Base-by-base conservation (phyloP, 768 basidiomycete genomes). In the Tricholoma flavovirens region DNA sequence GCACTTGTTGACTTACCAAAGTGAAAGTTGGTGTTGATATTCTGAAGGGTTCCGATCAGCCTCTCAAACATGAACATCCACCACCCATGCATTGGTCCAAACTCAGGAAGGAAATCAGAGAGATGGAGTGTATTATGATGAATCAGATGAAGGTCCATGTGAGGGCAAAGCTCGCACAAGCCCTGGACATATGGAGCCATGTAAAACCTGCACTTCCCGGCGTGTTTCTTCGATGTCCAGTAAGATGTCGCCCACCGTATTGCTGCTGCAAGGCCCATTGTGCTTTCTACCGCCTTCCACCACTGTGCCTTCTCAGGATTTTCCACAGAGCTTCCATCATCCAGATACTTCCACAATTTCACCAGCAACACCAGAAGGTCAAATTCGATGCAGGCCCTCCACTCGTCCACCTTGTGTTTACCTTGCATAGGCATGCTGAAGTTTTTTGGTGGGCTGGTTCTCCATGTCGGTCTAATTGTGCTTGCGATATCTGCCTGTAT, bases 1-100 rank as follows among this genome's bases (percentile, higher is more conserved):
- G 15, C 30, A 32, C 30, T n/a, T 14, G 7, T n/a, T n/a, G n/a
- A 38, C 36, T 38, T 6, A 38, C 36, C 36, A 6, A 38, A n/a
- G 14, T 38, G 14, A n/a, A n/a, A n/a, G 29, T 64, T 64, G 6
- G 61, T 62, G n/a, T 55, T 54, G 21, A 59, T 33, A 21, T 51
- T 52, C 26, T 64, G 61, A 1, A 64, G 36, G 2, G 32, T 32
- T 0, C 60, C 55, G 7, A 60, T 64, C 1, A 58, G n/a, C 5
- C 51, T 22, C 45, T 66, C 59, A 15, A 60, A 61, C 3, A 50
- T 30, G 48, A 63, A 65, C 0, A 52, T 33, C 60, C 62, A 63
- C 56, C 57, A 60, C 0, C 62, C 55, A 24, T 60, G 54, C 24
- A 54, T 40, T 12, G 56, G 61, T 3, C 59, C 56, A 55, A 36